A percentile compares a stretch with the other conserved stretches of the same genome.
Evolutionary conservation across 495 filamentous ascomycete genomes (phyloP).

Genomic region (Penicillium canariense): DNA sequence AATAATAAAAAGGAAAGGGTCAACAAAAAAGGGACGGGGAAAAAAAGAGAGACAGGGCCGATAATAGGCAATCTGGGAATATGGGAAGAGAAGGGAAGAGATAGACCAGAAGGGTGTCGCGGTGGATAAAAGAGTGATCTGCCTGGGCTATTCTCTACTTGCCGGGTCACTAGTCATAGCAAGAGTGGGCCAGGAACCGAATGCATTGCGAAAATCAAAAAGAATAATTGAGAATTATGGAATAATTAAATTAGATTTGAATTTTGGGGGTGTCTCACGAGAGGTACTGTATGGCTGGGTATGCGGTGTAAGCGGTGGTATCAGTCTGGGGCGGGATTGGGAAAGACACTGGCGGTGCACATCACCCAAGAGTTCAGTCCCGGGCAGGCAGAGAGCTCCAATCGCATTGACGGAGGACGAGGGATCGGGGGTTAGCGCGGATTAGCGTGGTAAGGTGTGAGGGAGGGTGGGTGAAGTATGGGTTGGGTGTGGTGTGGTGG

Average conservation of each 20-base stretch:
- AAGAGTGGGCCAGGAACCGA: conserved; percentile 32
- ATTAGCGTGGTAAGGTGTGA: not conserved
- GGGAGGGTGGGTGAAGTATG: too few species aligned
- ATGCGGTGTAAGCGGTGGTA: conserved; percentile 9
- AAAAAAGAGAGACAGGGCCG: conserved; percentile 40
- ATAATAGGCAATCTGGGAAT: conserved; percentile 21
- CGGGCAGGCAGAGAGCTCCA: not conserved
- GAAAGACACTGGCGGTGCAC: conserved; percentile 10
- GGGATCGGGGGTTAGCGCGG: conserved; percentile 1
- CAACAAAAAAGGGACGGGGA: conserved; percentile 25
- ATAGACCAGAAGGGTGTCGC: conserved; percentile 24
- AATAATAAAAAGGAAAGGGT: conserved; percentile 27
- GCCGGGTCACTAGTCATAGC: conserved; percentile 33
- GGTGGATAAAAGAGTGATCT: conserved; percentile 50
- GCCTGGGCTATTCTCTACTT: conserved; percentile 35
- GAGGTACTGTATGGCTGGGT: too few species aligned
- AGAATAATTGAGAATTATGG: conserved; percentile 10
- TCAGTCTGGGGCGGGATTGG: conserved; percentile 30
- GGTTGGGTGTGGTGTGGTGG: too few species aligned
- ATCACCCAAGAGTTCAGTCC: conserved; percentile 14
- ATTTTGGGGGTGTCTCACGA: not conserved
- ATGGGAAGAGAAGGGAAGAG: conserved; percentile 23
- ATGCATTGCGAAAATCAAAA: not conserved
- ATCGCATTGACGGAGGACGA: conserved; percentile 2
- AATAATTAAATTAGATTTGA: not conserved